Evolutionary conservation across 257 asterid genomes (phyloP).

Genomic region (Salvia splendens): DNA sequence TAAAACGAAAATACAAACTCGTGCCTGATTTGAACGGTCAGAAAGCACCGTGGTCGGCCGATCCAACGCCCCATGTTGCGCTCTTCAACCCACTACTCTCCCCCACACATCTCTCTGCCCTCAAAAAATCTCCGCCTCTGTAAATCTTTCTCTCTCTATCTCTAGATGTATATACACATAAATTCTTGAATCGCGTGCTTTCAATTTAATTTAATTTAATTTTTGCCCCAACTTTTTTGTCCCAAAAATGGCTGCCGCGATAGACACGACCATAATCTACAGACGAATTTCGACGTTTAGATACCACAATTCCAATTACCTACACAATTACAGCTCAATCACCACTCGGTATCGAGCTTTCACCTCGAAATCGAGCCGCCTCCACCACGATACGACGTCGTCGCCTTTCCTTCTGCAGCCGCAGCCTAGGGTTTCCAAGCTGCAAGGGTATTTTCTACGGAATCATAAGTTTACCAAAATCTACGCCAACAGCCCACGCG

Average conservation of each 20-base stretch:
- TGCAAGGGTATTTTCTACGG: slow-evolving; percentile 35
- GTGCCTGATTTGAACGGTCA: slow-evolving; percentile 43
- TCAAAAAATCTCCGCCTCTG: slow-evolving; percentile 35
- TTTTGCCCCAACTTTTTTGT: neutral
- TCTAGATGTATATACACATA: slow-evolving; percentile 17
- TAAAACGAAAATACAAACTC: slow-evolving; percentile 24
- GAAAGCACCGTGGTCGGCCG: slow-evolving; percentile 34
- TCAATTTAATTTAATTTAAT: slow-evolving; percentile 19
- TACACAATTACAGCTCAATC: slow-evolving; percentile 36
- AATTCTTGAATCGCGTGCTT: slow-evolving; percentile 14
- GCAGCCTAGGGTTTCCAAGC: slow-evolving; percentile 53
- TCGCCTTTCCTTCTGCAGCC: slow-evolving; percentile 21
- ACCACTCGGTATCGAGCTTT: slow-evolving; percentile 51
- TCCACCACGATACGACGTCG: slow-evolving; percentile 36
- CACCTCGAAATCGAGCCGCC: slow-evolving; percentile 38
- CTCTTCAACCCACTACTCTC: slow-evolving; percentile 39
- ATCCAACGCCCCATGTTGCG: slow-evolving; percentile 54
- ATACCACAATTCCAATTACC: slow-evolving; percentile 38
- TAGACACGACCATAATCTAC: slow-evolving; percentile 55
- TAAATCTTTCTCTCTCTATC: neutral
- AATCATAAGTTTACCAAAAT: slow-evolving; percentile 43
- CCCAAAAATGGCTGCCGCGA: slow-evolving; percentile 55
- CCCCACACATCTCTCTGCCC: slow-evolving; percentile 45
- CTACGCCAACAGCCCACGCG: slow-evolving; percentile 66
- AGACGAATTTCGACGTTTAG: slow-evolving; percentile 55